A percentile compares a stretch with the other conserved stretches of the same genome.
These are phyloP conservation scores for Olyra latifolia DNA, from an alignment of 176 grass and related monocot species.

Conservation along the genomic window DNA sequence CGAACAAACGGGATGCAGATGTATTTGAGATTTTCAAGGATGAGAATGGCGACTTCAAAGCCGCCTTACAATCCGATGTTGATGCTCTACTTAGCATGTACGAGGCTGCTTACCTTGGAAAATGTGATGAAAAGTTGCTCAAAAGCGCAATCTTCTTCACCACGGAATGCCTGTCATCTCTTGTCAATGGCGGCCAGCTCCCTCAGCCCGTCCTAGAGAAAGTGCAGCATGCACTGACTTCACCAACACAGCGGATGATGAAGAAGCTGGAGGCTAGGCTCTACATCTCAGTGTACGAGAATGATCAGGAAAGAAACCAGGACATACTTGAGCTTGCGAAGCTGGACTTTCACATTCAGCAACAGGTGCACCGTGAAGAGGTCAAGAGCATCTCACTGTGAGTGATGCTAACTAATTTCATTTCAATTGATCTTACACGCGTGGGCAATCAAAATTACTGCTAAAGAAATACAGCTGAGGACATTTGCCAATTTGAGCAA, in stretches of 20 bases:
- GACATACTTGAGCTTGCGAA: conserved; percentile 41
- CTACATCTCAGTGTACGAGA: conserved; percentile 26
- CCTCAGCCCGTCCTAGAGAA: neutral
- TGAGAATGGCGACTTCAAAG: neutral
- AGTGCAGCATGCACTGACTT: conserved; percentile 4
- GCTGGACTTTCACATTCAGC: conserved; percentile 35
- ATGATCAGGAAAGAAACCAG: neutral
- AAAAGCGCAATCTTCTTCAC: neutral
- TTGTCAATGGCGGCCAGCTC: neutral
- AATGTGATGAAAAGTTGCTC: neutral
- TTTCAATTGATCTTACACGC: neutral
- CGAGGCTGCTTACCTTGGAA: conserved; percentile 9
- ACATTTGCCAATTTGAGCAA: too few species aligned
- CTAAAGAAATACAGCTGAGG: too few species aligned
- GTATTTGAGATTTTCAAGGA: too few species aligned
- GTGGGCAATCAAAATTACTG: too few species aligned
- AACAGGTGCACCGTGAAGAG: conserved; percentile 44
- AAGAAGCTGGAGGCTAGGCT: conserved; percentile 28
- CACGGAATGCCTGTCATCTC: neutral
- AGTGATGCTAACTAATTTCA: conserved; percentile 10
- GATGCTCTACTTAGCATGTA: neutral
- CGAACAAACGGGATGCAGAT: too few species aligned
- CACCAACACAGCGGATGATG: conserved; percentile 4
- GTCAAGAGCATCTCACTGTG: conserved; percentile 21
- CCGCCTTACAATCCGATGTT: neutral